These are phyloP conservation scores for Syzygium syzygioides DNA, from an alignment of 441 rosid genomes.

Conservation along the genomic window DNA sequence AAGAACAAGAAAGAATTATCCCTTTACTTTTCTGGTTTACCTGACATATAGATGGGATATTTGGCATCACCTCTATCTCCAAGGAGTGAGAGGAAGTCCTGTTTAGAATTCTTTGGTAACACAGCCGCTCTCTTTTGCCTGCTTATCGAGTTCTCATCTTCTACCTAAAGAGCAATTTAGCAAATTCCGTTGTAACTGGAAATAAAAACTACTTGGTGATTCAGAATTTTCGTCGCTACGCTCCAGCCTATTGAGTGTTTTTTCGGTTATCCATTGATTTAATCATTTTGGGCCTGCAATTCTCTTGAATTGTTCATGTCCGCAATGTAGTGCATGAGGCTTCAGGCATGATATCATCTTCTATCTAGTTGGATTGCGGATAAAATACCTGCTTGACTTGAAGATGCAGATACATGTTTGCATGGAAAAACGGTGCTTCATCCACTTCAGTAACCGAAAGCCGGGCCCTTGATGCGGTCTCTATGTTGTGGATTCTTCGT, in stretches of 20 bases:
- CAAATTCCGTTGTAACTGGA: conserved; percentile 6
- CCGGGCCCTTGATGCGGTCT: conserved; percentile 42
- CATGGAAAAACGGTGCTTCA: conserved; percentile 36
- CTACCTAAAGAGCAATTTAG: conserved; percentile 22
- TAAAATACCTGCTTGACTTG: neutral
- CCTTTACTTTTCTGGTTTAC: conserved; percentile 8
- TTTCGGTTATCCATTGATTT: neutral
- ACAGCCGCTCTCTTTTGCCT: conserved; percentile 33
- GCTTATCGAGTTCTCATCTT: conserved; percentile 37
- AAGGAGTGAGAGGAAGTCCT: conserved; percentile 40
- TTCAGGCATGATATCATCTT: neutral
- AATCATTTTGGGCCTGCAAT: neutral
- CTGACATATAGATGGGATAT: conserved; percentile 55
- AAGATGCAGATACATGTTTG: conserved; percentile 44
- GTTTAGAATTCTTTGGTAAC: conserved; percentile 34
- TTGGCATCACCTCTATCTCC: conserved; percentile 28
- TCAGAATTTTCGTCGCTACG: neutral
- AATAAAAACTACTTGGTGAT: neutral
- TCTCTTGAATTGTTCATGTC: neutral
- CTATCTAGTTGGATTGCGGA: neutral
- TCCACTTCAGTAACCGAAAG: conserved; percentile 38
- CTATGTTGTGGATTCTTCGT: conserved; percentile 36
- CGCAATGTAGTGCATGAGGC: neutral
- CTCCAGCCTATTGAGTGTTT: neutral
- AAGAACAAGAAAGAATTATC: neutral